phyloP scores from a whole-genome alignment of 164 flowering plant species.

The Macadamia integrifolia region DNA sequence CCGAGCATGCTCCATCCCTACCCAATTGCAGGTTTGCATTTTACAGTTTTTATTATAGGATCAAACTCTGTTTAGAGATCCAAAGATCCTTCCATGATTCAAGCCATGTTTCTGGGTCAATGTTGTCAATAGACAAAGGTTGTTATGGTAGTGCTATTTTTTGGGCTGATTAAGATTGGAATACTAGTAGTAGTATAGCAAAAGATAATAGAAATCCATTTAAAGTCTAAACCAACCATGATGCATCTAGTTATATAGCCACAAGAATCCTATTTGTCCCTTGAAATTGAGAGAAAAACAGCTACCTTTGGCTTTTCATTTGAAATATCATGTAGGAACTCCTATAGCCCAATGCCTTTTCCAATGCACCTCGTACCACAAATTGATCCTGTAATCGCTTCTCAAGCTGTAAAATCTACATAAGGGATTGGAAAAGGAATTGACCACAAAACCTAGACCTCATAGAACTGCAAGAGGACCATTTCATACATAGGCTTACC shows the following conservation, averaged over 20 bases:
- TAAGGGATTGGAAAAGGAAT: not conserved
- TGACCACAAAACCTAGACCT: too few species aligned
- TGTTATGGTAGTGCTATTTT: too few species aligned
- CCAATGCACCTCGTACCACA: slow-evolving; percentile 42
- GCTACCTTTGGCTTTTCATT: slow-evolving; percentile 51
- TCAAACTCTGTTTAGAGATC: too few species aligned
- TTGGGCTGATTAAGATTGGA: not conserved
- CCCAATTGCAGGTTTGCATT: too few species aligned
- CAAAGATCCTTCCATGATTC: too few species aligned
- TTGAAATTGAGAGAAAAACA: slow-evolving; percentile 2
- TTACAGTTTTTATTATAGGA: too few species aligned
- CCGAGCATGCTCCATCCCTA: too few species aligned
- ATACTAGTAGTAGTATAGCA: not conserved
- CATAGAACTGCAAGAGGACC: too few species aligned
- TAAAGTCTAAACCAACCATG: not conserved
- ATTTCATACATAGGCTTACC: not conserved
- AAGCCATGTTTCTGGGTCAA: too few species aligned
- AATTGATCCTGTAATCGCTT: slow-evolving; percentile 53
- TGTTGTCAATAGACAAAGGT: too few species aligned
- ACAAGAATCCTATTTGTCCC: not conserved
- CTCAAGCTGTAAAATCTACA: slow-evolving; percentile 66
- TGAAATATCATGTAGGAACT: slow-evolving; percentile 24
- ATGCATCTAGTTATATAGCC: not conserved
- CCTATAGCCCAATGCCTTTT: slow-evolving; percentile 49
- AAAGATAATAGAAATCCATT: not conserved